Conservation (phyloP, 495 filamentous ascomycete species). For the Talaromyces stipitatus region DNA sequence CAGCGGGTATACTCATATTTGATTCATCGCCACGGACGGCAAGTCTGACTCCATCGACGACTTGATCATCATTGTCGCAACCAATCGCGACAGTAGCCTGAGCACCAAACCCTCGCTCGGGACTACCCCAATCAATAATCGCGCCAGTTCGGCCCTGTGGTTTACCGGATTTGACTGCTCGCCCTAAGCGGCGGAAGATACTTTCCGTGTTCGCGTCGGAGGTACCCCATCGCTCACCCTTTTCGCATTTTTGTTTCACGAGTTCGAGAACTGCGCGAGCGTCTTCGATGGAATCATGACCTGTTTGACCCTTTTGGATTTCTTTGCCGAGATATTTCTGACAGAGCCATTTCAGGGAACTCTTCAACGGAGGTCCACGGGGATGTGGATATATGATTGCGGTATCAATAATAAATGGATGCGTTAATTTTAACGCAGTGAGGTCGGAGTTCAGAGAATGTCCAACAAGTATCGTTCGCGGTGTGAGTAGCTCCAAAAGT, state of each 20-base stretch:
- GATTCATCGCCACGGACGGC: conserved; percentile 53
- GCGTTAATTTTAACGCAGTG: conserved; percentile 71
- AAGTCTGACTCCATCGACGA: conserved; percentile 60
- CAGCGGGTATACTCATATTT: conserved; percentile 52
- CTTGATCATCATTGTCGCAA: conserved; percentile 66
- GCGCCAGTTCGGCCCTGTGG: conserved; percentile 61
- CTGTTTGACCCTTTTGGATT: conserved; percentile 72
- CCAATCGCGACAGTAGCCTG: conserved; percentile 65
- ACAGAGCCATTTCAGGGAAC: conserved; percentile 74
- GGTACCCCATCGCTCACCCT: conserved; percentile 74
- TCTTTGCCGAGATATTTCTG: conserved; percentile 73
- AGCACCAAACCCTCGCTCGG: conserved; percentile 62
- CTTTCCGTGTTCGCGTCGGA: conserved; percentile 68
- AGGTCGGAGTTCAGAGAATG: conserved; percentile 91
- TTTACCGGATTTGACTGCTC: conserved; percentile 48
- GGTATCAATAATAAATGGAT: conserved; percentile 91
- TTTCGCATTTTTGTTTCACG: conserved; percentile 90
- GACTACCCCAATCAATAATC: conserved; percentile 82
- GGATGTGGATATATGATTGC: conserved; percentile 77
- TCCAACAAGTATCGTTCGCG: conserved; percentile 74
- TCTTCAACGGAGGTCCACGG: conserved; percentile 63
- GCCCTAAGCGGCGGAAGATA: conserved; percentile 74
- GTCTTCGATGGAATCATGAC: conserved; percentile 91
- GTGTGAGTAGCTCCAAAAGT: conserved; percentile 63
- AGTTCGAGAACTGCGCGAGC: conserved; percentile 85